These are phyloP conservation scores for Venturia oleaginea DNA, from an alignment of 2,329 filamentous ascomycete genomes.

Conservation along the genomic window DNA sequence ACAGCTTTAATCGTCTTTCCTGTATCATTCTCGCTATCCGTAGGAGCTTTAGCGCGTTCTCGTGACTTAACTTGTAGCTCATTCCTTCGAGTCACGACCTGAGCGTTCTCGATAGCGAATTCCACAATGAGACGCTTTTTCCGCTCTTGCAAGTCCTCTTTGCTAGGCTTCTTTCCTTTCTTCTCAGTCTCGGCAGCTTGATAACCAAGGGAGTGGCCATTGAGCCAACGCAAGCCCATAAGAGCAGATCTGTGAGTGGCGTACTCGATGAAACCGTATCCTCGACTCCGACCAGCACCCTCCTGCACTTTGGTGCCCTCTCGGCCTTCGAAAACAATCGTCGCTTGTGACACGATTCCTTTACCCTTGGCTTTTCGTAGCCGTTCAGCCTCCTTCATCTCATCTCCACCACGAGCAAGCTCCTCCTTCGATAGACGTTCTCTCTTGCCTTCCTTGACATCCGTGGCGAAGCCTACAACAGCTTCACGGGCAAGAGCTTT, in stretches of 20 bases:
- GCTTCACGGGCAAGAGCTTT: conserved; percentile 86
- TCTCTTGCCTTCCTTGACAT: conserved; percentile 71
- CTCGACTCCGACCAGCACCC: conserved; percentile 74
- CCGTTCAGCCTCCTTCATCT: conserved; percentile 72
- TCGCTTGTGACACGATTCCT: conserved; percentile 83
- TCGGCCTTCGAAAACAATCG: conserved; percentile 84
- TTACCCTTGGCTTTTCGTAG: conserved; percentile 74
- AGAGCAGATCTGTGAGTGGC: conserved; percentile 86
- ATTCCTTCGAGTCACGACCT: conserved; percentile 75
- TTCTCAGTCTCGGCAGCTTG: conserved; percentile 37
- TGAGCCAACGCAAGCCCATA: conserved; percentile 90
- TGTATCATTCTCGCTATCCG: conserved; percentile 13
- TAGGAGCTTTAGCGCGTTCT: conserved; percentile 19
- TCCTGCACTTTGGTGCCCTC: conserved; percentile 73
- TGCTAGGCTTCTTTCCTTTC: conserved; percentile 28
- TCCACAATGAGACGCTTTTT: conserved; percentile 89
- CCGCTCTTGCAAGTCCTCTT: conserved; percentile 52
- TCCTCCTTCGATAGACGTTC: conserved; percentile 85
- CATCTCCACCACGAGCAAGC: conserved; percentile 65
- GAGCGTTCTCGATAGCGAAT: conserved; percentile 96
- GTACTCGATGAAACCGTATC: conserved; percentile 97
- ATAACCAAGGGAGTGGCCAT: conserved; percentile 58
- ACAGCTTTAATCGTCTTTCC: conserved; percentile 36
- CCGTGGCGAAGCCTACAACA: conserved; percentile 87
- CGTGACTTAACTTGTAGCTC: conserved; percentile 32